These are phyloP conservation scores for Tylopilus intermedius DNA, from an alignment of 768 basidiomycete genomes.

Conservation along the genomic window DNA sequence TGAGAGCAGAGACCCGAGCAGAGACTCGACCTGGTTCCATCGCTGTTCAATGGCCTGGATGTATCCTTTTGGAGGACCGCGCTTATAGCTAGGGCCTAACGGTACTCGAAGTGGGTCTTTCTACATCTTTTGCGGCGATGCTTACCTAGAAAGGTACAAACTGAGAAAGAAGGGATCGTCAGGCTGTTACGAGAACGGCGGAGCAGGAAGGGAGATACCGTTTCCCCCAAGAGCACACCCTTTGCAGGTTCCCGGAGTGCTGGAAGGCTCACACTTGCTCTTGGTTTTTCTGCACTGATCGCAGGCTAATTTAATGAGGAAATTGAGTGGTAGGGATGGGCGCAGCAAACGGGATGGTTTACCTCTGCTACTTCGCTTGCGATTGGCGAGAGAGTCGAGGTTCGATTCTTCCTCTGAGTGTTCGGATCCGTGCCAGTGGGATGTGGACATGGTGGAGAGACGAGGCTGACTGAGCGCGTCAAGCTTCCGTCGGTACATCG, in stretches of 20 bases:
- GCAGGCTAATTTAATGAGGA: constrained; percentile 49
- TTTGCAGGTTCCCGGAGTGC: constrained; percentile 50
- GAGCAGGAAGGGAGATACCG: constrained; percentile 32
- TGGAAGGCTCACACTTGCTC: constrained; percentile 72
- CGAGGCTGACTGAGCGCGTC: constrained; percentile 3
- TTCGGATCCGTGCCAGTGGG: constrained; percentile 55
- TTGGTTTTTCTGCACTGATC: constrained; percentile 87
- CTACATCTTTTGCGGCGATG: not conserved
- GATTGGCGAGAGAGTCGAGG: constrained; percentile 38
- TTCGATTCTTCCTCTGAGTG: constrained; percentile 52
- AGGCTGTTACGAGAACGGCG: not conserved
- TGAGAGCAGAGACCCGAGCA: constrained; percentile 78
- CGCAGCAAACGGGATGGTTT: constrained; percentile 4
- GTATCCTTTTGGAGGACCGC: constrained; percentile 86
- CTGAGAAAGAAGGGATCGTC: constrained; percentile 32
- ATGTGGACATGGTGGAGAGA: constrained; percentile 24
- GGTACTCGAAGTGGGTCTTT: constrained; percentile 1
- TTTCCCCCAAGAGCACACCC: constrained; percentile 57
- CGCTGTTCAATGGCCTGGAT: constrained; percentile 90
- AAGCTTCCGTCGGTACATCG: not conserved
- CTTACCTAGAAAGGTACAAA: constrained; percentile 63
- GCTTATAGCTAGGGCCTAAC: constrained; percentile 71
- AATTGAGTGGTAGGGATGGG: constrained; percentile 11
- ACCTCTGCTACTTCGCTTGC: constrained; percentile 68
- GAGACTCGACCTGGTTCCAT: constrained; percentile 88